Percentiles rank a stretch among this genome's conserved stretches.
Conservation (phyloP, 371 early-diverging fungal genomes). For the Mucor mucedo region DNA sequence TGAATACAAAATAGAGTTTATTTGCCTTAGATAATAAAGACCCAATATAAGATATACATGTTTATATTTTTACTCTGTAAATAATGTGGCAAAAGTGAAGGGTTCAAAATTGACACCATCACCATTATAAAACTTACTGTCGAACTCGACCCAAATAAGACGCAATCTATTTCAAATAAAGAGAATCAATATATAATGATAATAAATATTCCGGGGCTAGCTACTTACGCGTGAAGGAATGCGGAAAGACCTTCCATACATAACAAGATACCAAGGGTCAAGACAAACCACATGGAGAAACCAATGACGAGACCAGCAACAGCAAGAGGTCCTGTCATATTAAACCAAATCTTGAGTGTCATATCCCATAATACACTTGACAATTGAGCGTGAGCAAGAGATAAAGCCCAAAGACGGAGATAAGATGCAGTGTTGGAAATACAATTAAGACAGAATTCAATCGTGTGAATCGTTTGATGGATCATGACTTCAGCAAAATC, state of each 20-base stretch:
- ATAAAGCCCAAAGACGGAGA: constrained; percentile 99
- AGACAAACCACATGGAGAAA: constrained; percentile 82
- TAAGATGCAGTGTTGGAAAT: constrained; percentile 99
- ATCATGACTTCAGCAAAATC: constrained; percentile 95
- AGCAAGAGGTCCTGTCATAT: constrained; percentile 54
- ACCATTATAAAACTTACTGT: constrained; percentile 94
- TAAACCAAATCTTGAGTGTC: constrained; percentile 80
- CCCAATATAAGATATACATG: too few relatives aligned
- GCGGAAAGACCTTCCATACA: constrained; percentile 99
- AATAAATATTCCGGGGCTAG: neutral
- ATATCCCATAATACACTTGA: constrained; percentile 98
- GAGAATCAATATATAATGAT: neutral
- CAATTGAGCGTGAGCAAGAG: constrained; percentile 99
- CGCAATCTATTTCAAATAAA: constrained; percentile 60
- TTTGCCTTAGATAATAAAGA: too few relatives aligned
- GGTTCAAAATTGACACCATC: constrained; percentile 58
- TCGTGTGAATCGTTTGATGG: constrained; percentile 98
- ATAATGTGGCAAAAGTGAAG: constrained; percentile 36
- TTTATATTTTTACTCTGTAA: too few relatives aligned
- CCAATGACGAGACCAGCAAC: constrained; percentile 74
- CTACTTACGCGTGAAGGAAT: constrained; percentile 88
- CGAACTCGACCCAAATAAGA: constrained; percentile 99
- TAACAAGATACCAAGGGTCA: constrained; percentile 89
- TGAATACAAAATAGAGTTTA: too few relatives aligned
- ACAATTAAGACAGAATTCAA: constrained; percentile 98